These are phyloP conservation scores for Penicillium psychrofluorescens DNA, from an alignment of 495 filamentous ascomycete genomes.

Conservation along the genomic window DNA sequence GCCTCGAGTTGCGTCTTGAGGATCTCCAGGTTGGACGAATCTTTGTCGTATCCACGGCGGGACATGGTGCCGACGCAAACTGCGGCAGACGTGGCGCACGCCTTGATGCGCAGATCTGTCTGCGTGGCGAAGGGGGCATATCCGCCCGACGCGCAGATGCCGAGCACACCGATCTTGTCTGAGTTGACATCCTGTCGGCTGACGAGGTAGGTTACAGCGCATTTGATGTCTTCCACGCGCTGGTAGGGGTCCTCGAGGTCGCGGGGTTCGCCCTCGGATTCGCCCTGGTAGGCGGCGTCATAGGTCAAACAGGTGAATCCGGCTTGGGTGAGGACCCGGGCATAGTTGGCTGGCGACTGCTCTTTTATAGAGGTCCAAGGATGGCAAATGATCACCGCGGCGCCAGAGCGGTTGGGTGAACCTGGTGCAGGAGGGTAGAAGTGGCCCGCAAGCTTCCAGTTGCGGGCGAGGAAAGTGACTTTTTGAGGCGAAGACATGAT, in stretches of 20 bases:
- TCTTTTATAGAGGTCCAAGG: constrained; percentile 32
- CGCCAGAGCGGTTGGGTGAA: constrained; percentile 12
- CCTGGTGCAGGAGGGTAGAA: constrained; percentile 10
- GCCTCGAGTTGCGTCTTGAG: constrained; percentile 7
- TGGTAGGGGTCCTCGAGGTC: constrained; percentile 30
- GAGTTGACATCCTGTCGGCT: constrained; percentile 19
- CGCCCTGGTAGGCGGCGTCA: constrained; percentile 34
- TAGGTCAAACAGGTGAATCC: constrained; percentile 29
- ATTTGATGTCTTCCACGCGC: constrained; percentile 27
- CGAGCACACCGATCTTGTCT: constrained; percentile 28
- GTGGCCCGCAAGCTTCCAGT: constrained; percentile 5
- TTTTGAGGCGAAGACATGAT: constrained; percentile 9
- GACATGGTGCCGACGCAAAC: constrained; percentile 23
- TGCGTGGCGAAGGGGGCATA: constrained; percentile 28
- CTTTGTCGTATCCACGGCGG: constrained; percentile 12
- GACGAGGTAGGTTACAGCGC: constrained; percentile 28
- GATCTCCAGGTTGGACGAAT: constrained; percentile 6
- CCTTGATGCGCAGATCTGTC: constrained; percentile 31
- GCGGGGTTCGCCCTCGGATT: constrained; percentile 25
- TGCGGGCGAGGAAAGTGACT: constrained; percentile 11
- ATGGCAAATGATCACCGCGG: constrained; percentile 29
- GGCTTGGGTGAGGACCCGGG: constrained; percentile 14
- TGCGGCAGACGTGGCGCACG: constrained; percentile 23
- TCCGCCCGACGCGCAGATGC: constrained; percentile 33
- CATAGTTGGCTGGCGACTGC: constrained; percentile 26